These are phyloP conservation scores for Chrysoporthe puriensis DNA, from an alignment of 2,329 filamentous ascomycete species.

Conservation along the genomic window DNA sequence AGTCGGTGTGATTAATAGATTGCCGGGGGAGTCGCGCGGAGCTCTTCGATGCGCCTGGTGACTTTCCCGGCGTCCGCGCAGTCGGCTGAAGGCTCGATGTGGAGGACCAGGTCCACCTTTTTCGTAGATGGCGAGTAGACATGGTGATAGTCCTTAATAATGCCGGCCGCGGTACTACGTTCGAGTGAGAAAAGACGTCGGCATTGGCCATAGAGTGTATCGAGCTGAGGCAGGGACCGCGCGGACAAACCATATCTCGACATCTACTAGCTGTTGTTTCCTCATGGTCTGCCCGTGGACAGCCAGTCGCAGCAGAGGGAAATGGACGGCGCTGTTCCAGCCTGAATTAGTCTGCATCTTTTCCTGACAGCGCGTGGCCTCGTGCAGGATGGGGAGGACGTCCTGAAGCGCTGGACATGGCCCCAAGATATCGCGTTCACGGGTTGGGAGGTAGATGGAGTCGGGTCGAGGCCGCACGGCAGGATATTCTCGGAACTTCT, in stretches of 20 bases:
- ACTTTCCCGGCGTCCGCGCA: not conserved
- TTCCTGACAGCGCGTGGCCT: not conserved
- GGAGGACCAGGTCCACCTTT: not conserved
- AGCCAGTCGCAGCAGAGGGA: not conserved
- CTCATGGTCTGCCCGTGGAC: not conserved
- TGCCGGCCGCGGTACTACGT: not conserved
- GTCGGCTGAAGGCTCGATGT: not conserved
- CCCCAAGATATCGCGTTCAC: not conserved
- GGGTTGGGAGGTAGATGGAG: not conserved
- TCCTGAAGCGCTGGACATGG: not conserved
- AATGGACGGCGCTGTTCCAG: slow-evolving; percentile 3
- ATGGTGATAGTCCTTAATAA: not conserved
- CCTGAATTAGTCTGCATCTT: slow-evolving; percentile 4
- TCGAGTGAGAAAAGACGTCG: not conserved
- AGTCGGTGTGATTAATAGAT: slow-evolving; percentile 15
- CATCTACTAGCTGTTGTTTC: not conserved
- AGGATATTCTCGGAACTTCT: not conserved
- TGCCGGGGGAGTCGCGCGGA: not conserved
- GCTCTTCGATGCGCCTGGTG: not conserved
- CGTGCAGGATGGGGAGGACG: not conserved
- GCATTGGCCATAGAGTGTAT: not conserved
- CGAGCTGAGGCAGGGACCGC: not conserved
- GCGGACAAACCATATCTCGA: not conserved
- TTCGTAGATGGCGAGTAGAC: not conserved
- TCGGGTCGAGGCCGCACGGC: not conserved